Base-by-base conservation (phyloP, 139 green algal genomes). In the Prasinococcaceae sp. region DNA sequence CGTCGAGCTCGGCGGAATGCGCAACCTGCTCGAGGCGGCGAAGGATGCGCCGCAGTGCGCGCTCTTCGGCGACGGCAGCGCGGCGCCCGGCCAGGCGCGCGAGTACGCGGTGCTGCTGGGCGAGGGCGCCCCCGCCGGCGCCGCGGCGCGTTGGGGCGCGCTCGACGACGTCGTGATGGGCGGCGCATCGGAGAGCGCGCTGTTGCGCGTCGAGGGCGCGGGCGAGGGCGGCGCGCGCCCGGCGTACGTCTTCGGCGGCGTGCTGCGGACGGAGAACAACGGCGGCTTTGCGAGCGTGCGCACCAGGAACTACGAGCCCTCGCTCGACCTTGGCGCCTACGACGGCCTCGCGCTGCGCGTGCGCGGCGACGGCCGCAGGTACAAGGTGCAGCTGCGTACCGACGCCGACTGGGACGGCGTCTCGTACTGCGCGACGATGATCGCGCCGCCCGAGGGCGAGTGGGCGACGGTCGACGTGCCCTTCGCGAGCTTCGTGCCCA, bases 131-230 rank as follows among this genome's bases (percentile, higher is more conserved):
- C n/a, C n/a, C n/a, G n/a, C n/a, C n/a, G n/a, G n/a, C n/a, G n/a
- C n/a, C n/a, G n/a, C n/a, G n/a, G n/a, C n/a, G n/a, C n/a, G n/a
- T n/a, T 94, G 77, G 75, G 84, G 83, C 1, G 43, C 84, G 1
- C 63, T 95, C 30, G 88, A 95, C 47, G 87, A 96, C 50, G 88
- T 96, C 17, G 87, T 96, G 3, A 96, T 96, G 87, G 86, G 86
- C 9, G 86, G 86, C 10, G 75, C 78, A 12, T 82, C 63, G 41
- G 36, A 75, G 43, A 83, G 68, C 43, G 37, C 22, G 3, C 62
- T 81, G 20, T 30, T 52, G 22, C 32, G 80, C 17, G 53, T 60
- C 19, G 26, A 26, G 4, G 66, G 60, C 2, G 72, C 57, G 6
- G 84, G 81, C 0, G 82, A 90, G 62, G 60, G 70, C 2, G 79